phyloP scores from a whole-genome alignment of 192 early-diverging fungal species.

The Cladochytrium replicatum region DNA sequence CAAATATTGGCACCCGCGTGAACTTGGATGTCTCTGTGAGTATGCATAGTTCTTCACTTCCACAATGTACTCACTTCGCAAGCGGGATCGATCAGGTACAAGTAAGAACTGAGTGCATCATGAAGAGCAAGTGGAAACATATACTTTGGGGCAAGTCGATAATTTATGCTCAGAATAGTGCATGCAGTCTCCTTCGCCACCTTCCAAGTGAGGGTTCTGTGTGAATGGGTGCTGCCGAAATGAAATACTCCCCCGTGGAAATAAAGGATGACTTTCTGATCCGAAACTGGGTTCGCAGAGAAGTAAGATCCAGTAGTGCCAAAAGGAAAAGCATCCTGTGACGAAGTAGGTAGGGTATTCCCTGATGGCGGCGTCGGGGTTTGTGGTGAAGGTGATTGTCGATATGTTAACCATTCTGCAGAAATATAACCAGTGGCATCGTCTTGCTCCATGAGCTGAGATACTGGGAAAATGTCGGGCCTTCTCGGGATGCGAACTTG shows the following conservation, averaged over 20 bases:
- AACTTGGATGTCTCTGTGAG: too few relatives aligned
- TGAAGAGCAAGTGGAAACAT: conserved; percentile 20
- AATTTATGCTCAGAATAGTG: conserved; percentile 24
- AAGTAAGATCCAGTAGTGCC: too few relatives aligned
- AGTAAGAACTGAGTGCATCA: conserved; percentile 26
- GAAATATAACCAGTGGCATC: conserved; percentile 5
- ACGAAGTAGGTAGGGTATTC: too few relatives aligned
- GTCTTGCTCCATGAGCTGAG: conserved; percentile 8
- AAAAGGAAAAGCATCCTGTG: too few relatives aligned
- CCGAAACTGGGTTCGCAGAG: not conserved
- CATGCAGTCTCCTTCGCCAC: conserved; percentile 8
- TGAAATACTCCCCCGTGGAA: conserved; percentile 29
- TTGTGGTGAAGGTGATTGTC: too few relatives aligned
- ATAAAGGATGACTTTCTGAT: conserved; percentile 23
- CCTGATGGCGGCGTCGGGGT: too few relatives aligned
- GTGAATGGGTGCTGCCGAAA: conserved; percentile 15
- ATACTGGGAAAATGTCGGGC: too few relatives aligned
- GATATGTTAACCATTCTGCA: conserved; percentile 22
- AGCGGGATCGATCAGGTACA: conserved; percentile 26
- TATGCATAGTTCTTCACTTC: too few relatives aligned
- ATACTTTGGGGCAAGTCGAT: conserved; percentile 27
- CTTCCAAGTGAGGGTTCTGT: conserved; percentile 12
- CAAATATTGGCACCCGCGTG: too few relatives aligned
- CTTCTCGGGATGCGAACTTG: too few relatives aligned
- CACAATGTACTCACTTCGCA: too few relatives aligned